Base-by-base conservation (phyloP, 2,329 filamentous ascomycete species). In the Sporothrix pseudoabietina region DNA sequence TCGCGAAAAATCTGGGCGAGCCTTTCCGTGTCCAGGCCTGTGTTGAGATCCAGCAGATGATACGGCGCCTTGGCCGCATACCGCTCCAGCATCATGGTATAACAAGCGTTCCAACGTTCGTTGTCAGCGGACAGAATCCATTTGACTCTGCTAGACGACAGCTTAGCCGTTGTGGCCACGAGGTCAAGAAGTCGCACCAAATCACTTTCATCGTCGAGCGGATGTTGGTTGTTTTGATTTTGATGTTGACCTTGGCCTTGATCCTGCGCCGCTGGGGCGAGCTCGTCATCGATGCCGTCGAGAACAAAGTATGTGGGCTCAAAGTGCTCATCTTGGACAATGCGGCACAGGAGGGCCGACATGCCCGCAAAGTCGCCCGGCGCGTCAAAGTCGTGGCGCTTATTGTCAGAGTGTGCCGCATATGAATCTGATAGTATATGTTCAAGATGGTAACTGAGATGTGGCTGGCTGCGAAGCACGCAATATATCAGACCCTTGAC, bases 261-360 rank as follows among this genome's bases (percentile, higher is more conserved):
- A 19, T 49, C 44, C 44, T 4, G 44, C 3, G 44, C 16, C 47
- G 8, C 41, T 44, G 47, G 47, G 8, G 3, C 14, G 1, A 52
- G 12, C 16, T 61, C 55, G 12, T 7, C 10, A 19, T 61, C 57
- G 12, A 61, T 61, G 26, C 57, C 57, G 12, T 39, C 30, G 30
- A 61, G 30, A 32, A 61, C 30, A 61, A 61, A 61, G 57, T 35
- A 61, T 9, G 57, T 61, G 30, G 57, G 26, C 30, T 35, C 10
- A 19, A 61, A 61, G 16, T 10, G 57, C 57, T 61, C 57, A 19
- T 61, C 57, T 35, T 61, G 57, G 26, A 61, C 57, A 16, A 61
- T 61, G 30, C 57, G 57, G 30, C 30, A 61, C 26, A 61, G 57
- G 12, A 61, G 57, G 14, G 12, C 30, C 30, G 57, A 61, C 57